Evolutionary conservation across 495 filamentous ascomycete genomes (phyloP), one percentile per base, ranked within the genome.

Genomic region (Xylaria acuta): DNA sequence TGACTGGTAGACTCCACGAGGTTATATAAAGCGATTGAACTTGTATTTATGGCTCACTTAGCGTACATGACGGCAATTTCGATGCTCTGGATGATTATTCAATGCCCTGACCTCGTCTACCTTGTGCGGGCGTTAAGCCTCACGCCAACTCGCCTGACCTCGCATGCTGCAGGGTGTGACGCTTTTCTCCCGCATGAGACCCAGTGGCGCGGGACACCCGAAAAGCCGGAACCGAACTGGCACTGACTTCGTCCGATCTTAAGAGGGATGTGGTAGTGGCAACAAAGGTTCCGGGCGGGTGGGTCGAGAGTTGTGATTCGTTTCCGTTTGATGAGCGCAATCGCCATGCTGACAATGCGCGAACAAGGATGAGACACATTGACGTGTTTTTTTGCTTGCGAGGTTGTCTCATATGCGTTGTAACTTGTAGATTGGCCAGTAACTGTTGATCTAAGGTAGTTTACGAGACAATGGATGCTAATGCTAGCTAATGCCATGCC

Each of bases 111-210:
- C 18, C 20, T 5, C 16, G 11, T 11, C 5, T 67, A 40, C 54
- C 8, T 1, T 12, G 2, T 20, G 27, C 51, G 14, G 64, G 47
- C 45, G 45, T 54, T 34, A 20, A 40, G 64, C 64, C 22, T 51
- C 36, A n/a, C n/a, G n/a, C 7, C 47, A 32, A 38, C 53, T 38
- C 38, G 36, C 5, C 47, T 54, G 47, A n/a, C 36, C 54, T 60
- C 54, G n/a, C 67, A 56, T 69, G 32, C 27, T 69, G 67, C 54
- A 62, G 58, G 27, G 67, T 47, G 67, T 49, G 45, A 62, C 56
- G 36, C 66, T 43, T 45, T 40, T 59, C n/a, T 59, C 66, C 40
- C 38, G 66, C 54, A 69, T 62, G 54, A 53, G 58, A 59, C 38
- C 56, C 53, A 49, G 43, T 62, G 45, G 45, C 32, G 34, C 54